phyloP scores from a whole-genome alignment of 1,284 basidiomycete species.

The Leccinum pachyderme region DNA sequence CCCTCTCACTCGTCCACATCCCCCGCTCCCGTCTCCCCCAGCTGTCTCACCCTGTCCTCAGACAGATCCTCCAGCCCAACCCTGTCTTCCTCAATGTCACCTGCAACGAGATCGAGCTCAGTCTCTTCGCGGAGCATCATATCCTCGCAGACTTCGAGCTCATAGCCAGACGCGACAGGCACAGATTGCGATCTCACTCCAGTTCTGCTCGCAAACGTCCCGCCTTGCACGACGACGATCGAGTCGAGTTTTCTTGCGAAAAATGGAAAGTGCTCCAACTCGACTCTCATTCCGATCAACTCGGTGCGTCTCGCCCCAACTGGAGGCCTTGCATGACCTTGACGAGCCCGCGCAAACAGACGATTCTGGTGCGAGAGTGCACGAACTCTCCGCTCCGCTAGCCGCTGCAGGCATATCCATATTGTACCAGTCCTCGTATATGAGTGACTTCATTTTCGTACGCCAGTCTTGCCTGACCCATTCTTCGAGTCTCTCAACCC shows the following conservation, averaged over 20 bases:
- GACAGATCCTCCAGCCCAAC: slow-evolving; percentile 63
- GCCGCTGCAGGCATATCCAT: slow-evolving; percentile 81
- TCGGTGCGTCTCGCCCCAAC: slow-evolving; percentile 43
- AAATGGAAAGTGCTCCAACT: slow-evolving; percentile 75
- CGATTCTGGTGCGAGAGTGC: slow-evolving; percentile 69
- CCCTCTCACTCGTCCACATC: slow-evolving; percentile 69
- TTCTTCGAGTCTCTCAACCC: slow-evolving; percentile 4
- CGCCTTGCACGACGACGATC: slow-evolving; percentile 36
- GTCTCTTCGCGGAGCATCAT: slow-evolving; percentile 64
- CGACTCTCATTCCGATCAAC: slow-evolving; percentile 66
- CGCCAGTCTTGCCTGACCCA: slow-evolving; percentile 22
- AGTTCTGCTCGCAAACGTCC: slow-evolving; percentile 35
- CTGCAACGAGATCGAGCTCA: slow-evolving; percentile 73
- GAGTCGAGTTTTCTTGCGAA: slow-evolving; percentile 68
- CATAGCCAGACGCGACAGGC: slow-evolving; percentile 58
- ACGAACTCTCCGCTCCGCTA: slow-evolving; percentile 75
- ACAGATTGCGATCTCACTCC: slow-evolving; percentile 41
- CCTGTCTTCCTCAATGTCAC: slow-evolving; percentile 72
- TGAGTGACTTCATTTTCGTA: slow-evolving; percentile 83
- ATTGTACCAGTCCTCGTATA: slow-evolving; percentile 82
- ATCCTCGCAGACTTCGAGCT: slow-evolving; percentile 58
- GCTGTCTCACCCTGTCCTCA: slow-evolving; percentile 60
- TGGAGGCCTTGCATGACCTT: slow-evolving; percentile 1
- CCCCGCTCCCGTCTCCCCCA: slow-evolving; percentile 60
- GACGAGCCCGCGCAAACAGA: slow-evolving; percentile 39